phyloP scores from a whole-genome alignment of 2,329 filamentous ascomycete genomes.

The Pochonia chlamydosporia region DNA sequence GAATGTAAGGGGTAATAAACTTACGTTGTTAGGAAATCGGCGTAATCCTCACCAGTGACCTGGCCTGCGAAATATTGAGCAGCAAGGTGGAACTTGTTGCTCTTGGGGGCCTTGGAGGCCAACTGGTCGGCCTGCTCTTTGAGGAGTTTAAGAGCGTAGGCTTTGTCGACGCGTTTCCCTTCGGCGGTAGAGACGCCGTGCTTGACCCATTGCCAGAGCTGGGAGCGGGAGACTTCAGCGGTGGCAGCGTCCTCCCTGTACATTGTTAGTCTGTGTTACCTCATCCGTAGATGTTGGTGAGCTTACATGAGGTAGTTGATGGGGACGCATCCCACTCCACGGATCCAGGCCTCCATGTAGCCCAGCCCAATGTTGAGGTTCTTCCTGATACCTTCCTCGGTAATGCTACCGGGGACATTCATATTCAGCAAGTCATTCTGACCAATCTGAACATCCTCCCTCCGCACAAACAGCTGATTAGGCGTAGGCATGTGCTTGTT shows the following conservation, averaged over 20 bases:
- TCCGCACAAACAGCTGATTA: slow-evolving; percentile 88
- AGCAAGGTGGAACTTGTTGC: slow-evolving; percentile 87
- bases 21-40: slow-evolving; percentile 86
- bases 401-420: slow-evolving; percentile 89
- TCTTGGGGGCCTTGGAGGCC: slow-evolving; percentile 67
- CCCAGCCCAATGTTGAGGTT: slow-evolving; percentile 94
- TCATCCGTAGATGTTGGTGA: neutral
- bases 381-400: slow-evolving; percentile 92
- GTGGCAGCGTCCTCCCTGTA: slow-evolving; percentile 85
- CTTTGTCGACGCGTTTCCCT: slow-evolving; percentile 89
- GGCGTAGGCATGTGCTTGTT: slow-evolving; percentile 98
- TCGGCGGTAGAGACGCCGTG: slow-evolving; percentile 70
- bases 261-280: slow-evolving; percentile 4
- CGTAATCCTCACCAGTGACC: slow-evolving; percentile 95
- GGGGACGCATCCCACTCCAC: slow-evolving; percentile 89
- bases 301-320: slow-evolving; percentile 90
- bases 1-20: slow-evolving; percentile 25
- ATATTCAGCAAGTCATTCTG: slow-evolving; percentile 94
- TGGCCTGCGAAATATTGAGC: slow-evolving; percentile 89
- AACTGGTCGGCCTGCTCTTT: slow-evolving; percentile 79
- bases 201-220: slow-evolving; percentile 94
- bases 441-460: slow-evolving; percentile 81
- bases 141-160: slow-evolving; percentile 79
- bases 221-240: slow-evolving; percentile 87
- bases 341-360: slow-evolving; percentile 98